Evolutionary conservation across 2,329 filamentous ascomycete genomes (phyloP), one percentile per base, ranked within the genome.

Genomic region (Cyclaneusma minus): DNA sequence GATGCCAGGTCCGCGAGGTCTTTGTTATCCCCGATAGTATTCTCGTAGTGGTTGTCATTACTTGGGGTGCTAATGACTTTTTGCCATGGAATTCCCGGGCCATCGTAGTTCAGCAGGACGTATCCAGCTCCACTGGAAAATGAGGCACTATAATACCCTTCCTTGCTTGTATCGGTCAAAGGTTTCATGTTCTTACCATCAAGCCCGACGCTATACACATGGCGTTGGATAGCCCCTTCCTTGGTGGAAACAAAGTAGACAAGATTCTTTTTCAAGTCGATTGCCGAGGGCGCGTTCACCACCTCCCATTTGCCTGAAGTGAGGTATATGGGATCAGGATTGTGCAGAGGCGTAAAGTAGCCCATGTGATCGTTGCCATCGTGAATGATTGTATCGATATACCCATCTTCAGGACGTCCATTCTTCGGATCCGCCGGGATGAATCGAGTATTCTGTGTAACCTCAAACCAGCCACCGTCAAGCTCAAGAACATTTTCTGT

Each of bases 391-490:
- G 79, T 84, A 50, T 98, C 89, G 34, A 98, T 74, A 44, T 98
- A 98, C 13, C 89, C 89, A 49, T 94, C 84, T 4, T 87, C 53
- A 2, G 68, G 60, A 13, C 85, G 73, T 9, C 80, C 81, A 35
- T 80, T 82, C 7, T 55, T 50, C 13, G 78, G 66, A 47, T 94
- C 82, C 3, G 83, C 80, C 2, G 89, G 89, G 30, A 98, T 75
- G 45, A 78, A 95, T 9, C 61, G 72, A 3, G 85, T 93, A 21
- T 76, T 69, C 41, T 93, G 77, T 1, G 83, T 82, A 21, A 93
- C 82, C 53, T 98, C 89, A 41, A 94, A 87, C 89, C 89, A 98
- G 17, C 89, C 91, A 13, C 85, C 85, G 48, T 98, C 89, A n/a
- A 94, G 61, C 30, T 76, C 64, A 36, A 72, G 68, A 25, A 94